Evolutionary conservation across 495 filamentous ascomycete genomes (phyloP), one percentile per base, ranked within the genome.

Genomic region (Aspergillus diversus): DNA sequence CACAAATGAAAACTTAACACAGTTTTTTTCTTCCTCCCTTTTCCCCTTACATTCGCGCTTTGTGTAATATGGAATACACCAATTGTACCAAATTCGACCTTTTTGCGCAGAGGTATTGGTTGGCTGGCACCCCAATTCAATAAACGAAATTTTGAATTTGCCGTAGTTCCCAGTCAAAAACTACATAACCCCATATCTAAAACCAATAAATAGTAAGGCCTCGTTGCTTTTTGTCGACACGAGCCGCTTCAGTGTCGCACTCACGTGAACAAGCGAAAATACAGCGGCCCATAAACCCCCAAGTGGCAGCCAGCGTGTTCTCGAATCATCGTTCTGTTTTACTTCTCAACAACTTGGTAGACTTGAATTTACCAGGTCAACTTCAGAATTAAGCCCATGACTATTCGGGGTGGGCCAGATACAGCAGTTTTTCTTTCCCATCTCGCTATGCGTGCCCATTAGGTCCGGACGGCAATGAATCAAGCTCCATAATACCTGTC

Each of bases 241-340:
- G 21, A 27, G 21, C 21, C 21, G 21, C 21, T 27, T 27, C 21
- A 2, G 21, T 27, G 21, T 27, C 1, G 21, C 39, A 9, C 33
- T 63, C 60, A 63, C 54, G 60, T 63, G 60, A n/a, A 8, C 53
- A 12, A 33, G 6, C 15, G 2, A 5, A n/a, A 17, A 17, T 63
- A 34, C 47, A 55, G 61, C 55, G 48, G 53, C n/a, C 55, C 61
- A 42, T n/a, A 63, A 16, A 54, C 33, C 31, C 61, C 48, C 13
- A 35, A 52, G 48, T 59, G 55, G 61, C 55, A 63, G 55, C 56
- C 49, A 47, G 33, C 34, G 55, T 59, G 55, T 58, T 63, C 55
- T 57, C 16, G 46, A 46, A 33, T 17, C 42, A 57, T 27, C 21
- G 21, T 27, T 27, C 21, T 27, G 21, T 27, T 27, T 13, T 33